A percentile compares a stretch with the other conserved stretches of the same genome.
Conservation (phyloP, 2,329 filamentous ascomycete genomes). For the Calonectria pseudoreteaudii region DNA sequence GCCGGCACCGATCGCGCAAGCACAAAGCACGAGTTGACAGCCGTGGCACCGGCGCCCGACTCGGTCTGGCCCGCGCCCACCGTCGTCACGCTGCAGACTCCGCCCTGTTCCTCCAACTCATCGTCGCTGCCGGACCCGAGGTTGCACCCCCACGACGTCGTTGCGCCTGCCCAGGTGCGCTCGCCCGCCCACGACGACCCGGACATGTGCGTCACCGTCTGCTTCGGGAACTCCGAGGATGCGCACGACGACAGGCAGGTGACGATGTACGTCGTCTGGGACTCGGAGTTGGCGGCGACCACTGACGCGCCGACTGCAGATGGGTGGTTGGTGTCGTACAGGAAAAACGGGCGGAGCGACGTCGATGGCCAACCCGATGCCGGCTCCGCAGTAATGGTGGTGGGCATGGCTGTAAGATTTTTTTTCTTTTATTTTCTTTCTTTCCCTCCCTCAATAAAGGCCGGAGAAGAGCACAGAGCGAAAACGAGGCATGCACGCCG, state of each 20-base stretch:
- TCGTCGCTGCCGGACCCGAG: conserved; percentile 20
- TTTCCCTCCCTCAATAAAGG: background rate
- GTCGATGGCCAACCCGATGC: conserved; percentile 21
- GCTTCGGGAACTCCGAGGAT: conserved; percentile 26
- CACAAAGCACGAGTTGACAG: conserved; percentile 25
- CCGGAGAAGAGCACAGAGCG: background rate
- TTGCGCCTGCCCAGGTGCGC: conserved; percentile 26
- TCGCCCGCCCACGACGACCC: conserved; percentile 28
- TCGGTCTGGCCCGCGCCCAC: background rate
- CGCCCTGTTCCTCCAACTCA: conserved; percentile 11
- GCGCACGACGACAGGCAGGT: conserved; percentile 32
- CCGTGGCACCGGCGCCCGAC: background rate
- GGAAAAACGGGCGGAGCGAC: conserved; percentile 23
- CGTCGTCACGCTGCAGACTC: conserved; percentile 10
- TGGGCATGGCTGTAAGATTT: background rate
- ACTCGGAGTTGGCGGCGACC: conserved; percentile 1
- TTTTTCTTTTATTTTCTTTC: no score
- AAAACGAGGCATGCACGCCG: background rate
- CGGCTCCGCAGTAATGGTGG: conserved; percentile 2
- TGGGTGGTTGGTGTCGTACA: conserved; percentile 31
- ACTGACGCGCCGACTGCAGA: conserved; percentile 21
- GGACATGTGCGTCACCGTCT: conserved; percentile 28
- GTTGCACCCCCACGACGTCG: conserved; percentile 20
- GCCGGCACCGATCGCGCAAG: conserved; percentile 8
- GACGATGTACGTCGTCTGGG: conserved; percentile 21